Base-by-base conservation (phyloP, 129 eudicot genomes). In the Lactuca sativa region DNA sequence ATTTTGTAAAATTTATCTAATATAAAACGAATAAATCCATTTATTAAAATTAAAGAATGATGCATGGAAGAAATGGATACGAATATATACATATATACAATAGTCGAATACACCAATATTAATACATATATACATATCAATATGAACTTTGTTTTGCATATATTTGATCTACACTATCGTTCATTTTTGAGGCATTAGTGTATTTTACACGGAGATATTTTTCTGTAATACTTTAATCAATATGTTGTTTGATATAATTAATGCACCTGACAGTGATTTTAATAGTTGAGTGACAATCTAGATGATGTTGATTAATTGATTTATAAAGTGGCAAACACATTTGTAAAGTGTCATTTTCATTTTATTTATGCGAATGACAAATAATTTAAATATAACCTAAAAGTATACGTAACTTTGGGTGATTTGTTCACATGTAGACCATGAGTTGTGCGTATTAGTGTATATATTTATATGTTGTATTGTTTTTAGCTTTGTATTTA, bases 221-320 rank as follows among this genome's bases (percentile, higher is more conserved):
- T 40, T 40, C 8, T 40, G 44, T 40, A 40, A 40, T 40, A 40
- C 8, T 40, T 40, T 40, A 5, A 40, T 4, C 30, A 7, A 7
- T 40, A 7, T 47, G 12, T 47, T 11, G 52, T 47, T 12, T 34
- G 6, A 37, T 40, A 62, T 16, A 38, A 62, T 36, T 14, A 62
- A 62, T 62, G 66, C 66, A 62, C 0, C 31, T 62, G 17, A 61
- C 38, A 61, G 47, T 36, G 66, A 31, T 12, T 14, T 53, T 4
- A 17, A 53, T 16, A n/a, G 18, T 53, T 53, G 30, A 34, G 7
- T 12, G 16, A 34, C 9, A 57, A 61, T 37, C 31, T 0, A 15
- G 66, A 62, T 62, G 67, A 62, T 16, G 67, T 62, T 62, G 67
- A 62, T 62, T 15, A 4, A 38, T 38, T 62, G 67, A 62, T 62